Base-by-base conservation (phyloP, 1,284 basidiomycete genomes). In the Earliella scabrosa region DNA sequence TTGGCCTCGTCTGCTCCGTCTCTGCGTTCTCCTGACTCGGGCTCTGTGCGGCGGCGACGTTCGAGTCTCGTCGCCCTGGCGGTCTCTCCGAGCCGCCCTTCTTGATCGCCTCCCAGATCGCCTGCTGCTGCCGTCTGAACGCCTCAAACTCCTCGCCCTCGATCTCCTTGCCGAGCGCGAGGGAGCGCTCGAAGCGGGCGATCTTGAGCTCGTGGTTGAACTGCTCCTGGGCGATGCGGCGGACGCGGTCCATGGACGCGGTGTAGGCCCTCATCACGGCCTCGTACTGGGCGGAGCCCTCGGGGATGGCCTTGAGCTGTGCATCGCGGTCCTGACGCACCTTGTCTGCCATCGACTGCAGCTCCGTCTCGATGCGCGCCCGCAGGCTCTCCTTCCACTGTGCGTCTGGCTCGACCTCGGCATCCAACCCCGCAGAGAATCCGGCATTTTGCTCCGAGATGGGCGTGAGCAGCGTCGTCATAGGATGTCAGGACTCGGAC, bases 371-470 rank as follows among this genome's bases (percentile, higher is more conserved):
- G 66, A 86, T 83, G 61, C 73, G 70, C 31, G 65, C 62, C 61
- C 66, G 73, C 56, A 82, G 70, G 1, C 61, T 57, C 23, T 59
- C 65, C 65, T 83, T 85, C 83, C 83, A 85, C 53, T 74, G 69
- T 6, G 79, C 75, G 68, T 83, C 78, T 3, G 81, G 82, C 62
- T 85, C 60, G 31, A 59, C 52, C 18, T 61, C 60, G 18, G 50
- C 48, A 32, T 61, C 83, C 52, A 78, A 63, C 67, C 82, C 77
- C 49, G 68, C 57, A 47, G 58, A 39, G 55, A 56, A 41, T 45
- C 47, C 52, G 26, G 50, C 52, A 56, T 63, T 61, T 41, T 59
- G 59, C 43, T 61, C 63, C 27, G 52, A 55, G 55, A 59, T 62
- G 32, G 59, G 49, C 1, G 61, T 63, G 49, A 59, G 56, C 60